A percentile compares a stretch with the other conserved stretches of the same genome.
phyloP scores from a whole-genome alignment of 2,329 filamentous ascomycete genomes.

The Cadophora malorum region DNA sequence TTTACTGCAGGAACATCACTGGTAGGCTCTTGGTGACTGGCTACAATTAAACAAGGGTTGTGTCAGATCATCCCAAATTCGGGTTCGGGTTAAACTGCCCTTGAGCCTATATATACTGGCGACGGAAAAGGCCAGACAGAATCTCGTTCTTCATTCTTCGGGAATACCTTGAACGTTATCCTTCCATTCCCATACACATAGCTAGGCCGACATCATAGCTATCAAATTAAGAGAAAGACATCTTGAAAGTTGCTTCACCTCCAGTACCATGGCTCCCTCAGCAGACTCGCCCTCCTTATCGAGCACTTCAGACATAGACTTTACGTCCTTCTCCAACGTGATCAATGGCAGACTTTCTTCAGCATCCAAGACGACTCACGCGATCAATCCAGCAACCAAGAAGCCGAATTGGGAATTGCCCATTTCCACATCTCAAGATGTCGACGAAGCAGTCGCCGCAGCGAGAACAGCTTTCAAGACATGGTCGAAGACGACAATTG shows the following conservation, averaged over 20 bases:
- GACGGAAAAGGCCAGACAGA: too few relatives aligned
- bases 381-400: constrained; percentile 36
- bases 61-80: too few relatives aligned
- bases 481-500: constrained; percentile 53
- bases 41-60: too few relatives aligned
- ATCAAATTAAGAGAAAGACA: too few relatives aligned
- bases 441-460: constrained; percentile 45
- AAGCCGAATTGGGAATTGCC: constrained; percentile 47
- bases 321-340: constrained; percentile 5
- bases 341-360: constrained; percentile 6
- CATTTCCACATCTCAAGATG: constrained; percentile 38
- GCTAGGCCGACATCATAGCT: too few relatives aligned
- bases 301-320: not conserved
- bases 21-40: not conserved
- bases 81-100: too few relatives aligned
- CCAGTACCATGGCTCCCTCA: constrained; percentile 5
- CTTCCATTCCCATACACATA: too few relatives aligned
- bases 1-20: not conserved
- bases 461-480: constrained; percentile 52
- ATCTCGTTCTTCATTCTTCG: too few relatives aligned
- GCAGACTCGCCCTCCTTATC: not conserved
- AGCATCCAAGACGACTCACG: constrained; percentile 25
- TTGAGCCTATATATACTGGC: too few relatives aligned
- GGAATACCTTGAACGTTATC: too few relatives aligned
- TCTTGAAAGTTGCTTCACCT: too few relatives aligned